Conservation (phyloP, 192 early-diverging fungal genomes). For the Piromyces sp. region DNA sequence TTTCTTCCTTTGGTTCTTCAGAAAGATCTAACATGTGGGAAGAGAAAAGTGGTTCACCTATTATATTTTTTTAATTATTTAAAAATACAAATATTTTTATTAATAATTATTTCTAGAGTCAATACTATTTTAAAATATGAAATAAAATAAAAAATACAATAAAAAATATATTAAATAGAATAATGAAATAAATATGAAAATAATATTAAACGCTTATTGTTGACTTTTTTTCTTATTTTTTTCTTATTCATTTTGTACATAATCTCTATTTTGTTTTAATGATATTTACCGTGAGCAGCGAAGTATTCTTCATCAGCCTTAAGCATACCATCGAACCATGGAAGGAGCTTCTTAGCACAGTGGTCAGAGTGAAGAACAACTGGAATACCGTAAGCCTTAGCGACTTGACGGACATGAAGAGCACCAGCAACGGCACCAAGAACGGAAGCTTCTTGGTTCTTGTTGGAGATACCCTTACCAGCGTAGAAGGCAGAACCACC, state of each 20-base stretch:
- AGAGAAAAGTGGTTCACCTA: conserved; percentile 76
- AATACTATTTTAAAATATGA: no score
- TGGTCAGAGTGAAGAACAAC: conserved; percentile 79
- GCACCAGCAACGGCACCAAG: conserved; percentile 83
- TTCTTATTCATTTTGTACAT: no score
- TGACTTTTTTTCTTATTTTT: no score
- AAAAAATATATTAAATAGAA: no score
- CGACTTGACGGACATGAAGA: conserved; percentile 58
- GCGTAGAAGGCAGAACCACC: conserved; percentile 84
- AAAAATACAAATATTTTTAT: no score
- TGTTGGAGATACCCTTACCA: conserved; percentile 83
- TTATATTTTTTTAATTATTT: no score
- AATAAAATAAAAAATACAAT: no score
- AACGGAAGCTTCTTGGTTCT: conserved; percentile 72
- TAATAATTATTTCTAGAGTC: no score
- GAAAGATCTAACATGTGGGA: conserved; percentile 97
- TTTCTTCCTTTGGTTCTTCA: conserved; percentile 83
- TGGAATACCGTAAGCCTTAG: conserved; percentile 66
- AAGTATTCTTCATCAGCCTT: conserved; percentile 89
- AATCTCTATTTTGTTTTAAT: no score
- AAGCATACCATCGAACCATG: conserved; percentile 96
- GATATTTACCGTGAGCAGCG: conserved; percentile 49
- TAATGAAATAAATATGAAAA: no score
- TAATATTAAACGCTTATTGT: no score
- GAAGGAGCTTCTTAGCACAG: conserved; percentile 90